Evolutionary conservation across 441 rosid species (phyloP).

Genomic region (Croton laevigatus): DNA sequence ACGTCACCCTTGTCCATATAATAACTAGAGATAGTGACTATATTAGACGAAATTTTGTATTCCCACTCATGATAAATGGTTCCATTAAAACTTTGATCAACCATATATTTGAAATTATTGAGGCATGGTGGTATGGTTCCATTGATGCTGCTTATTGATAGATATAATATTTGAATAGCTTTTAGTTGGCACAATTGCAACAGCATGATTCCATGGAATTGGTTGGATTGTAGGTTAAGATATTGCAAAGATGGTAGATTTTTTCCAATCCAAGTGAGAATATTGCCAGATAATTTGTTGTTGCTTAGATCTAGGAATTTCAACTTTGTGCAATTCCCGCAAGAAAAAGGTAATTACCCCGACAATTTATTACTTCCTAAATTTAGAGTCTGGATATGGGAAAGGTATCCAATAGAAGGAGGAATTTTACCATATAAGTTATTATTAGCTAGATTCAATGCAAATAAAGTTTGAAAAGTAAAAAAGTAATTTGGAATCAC

Average conservation of each 20-base stretch:
- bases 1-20: neutral
- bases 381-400: too few relatives aligned
- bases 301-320: constrained; percentile 1
- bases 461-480: neutral
- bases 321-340: constrained; percentile 5
- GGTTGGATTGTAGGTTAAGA: constrained; percentile 7
- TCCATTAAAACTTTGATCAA: neutral
- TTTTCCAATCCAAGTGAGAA: constrained; percentile 14
- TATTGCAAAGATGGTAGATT: neutral
- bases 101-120: too few relatives aligned
- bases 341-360: constrained; percentile 6
- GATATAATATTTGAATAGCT: neutral
- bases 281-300: neutral
- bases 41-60: too few relatives aligned
- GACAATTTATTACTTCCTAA: neutral
- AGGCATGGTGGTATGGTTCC: too few relatives aligned
- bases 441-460: neutral
- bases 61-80: neutral
- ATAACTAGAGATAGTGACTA: too few relatives aligned
- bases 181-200: constrained; percentile 5
- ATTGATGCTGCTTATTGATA: too few relatives aligned
- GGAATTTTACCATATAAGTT: too few relatives aligned
- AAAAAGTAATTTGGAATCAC: neutral
- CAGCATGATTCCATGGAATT: constrained; percentile 12
- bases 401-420: too few relatives aligned